Conservation (phyloP, 495 filamentous ascomycete genomes). For the Bacidia gigantensis region DNA sequence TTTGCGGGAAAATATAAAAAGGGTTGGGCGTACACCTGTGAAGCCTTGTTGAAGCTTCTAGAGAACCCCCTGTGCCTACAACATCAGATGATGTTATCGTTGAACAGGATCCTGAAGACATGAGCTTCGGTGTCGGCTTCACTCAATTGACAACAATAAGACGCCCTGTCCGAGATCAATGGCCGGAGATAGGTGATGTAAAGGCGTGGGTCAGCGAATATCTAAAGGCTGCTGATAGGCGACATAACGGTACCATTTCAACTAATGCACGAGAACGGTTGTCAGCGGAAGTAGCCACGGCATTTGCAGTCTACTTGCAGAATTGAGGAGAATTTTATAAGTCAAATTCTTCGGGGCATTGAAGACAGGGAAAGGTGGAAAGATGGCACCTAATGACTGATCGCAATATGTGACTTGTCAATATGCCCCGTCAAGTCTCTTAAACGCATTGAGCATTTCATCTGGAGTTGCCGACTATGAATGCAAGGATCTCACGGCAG, state of each 20-base stretch:
- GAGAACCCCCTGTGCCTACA: slow-evolving; percentile 69
- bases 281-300: slow-evolving; percentile 37
- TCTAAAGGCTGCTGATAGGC: slow-evolving; percentile 46
- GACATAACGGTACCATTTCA: slow-evolving; percentile 39
- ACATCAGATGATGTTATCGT: slow-evolving; percentile 60
- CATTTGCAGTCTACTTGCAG: slow-evolving; percentile 23
- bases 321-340: no score
- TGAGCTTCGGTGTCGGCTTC: slow-evolving; percentile 87
- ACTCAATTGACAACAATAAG: slow-evolving; percentile 83
- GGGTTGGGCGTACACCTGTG: slow-evolving; percentile 78
- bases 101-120: slow-evolving; percentile 84
- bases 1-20: slow-evolving; percentile 67
- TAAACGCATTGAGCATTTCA: no score
- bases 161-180: slow-evolving; percentile 52
- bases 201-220: slow-evolving; percentile 66
- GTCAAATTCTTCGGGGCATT: no score
- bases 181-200: slow-evolving; percentile 67
- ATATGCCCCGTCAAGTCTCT: no score
- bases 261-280: slow-evolving; percentile 46
- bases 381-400: no score
- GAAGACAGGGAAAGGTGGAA: no score
- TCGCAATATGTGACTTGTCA: no score
- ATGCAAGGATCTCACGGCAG: no score
- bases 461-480: no score
- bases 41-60: slow-evolving; percentile 74